These are phyloP conservation scores for Ceratocystiopsis minuta DNA, from an alignment of 2,329 filamentous ascomycete species.

Conservation along the genomic window DNA sequence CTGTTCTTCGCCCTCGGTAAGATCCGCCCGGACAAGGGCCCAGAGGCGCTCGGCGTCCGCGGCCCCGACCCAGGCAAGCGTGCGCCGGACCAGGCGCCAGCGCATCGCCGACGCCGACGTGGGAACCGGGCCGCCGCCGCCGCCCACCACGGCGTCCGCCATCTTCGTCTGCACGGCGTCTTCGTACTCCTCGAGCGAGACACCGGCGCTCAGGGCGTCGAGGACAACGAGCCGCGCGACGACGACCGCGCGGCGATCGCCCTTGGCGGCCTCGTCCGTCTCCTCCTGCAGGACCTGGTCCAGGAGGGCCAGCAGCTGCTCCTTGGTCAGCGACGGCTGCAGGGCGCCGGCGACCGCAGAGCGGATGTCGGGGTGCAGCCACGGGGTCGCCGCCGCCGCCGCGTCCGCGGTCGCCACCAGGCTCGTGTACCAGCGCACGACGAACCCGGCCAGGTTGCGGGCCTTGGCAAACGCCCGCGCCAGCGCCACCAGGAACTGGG, in stretches of 20 bases:
- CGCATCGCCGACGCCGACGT: slow-evolving; percentile 1
- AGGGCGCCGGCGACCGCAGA: slow-evolving; percentile 14
- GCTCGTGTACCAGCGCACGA: slow-evolving; percentile 23
- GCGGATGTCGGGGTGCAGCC: slow-evolving; percentile 13
- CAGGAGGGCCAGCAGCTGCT: slow-evolving; percentile 25
- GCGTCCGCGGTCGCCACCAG: slow-evolving; percentile 18
- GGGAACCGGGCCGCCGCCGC: background rate
- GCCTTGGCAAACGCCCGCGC: slow-evolving; percentile 25
- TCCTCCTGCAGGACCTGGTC: slow-evolving; percentile 18
- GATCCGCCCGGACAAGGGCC: slow-evolving; percentile 2
- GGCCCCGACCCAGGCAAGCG: slow-evolving; percentile 12
- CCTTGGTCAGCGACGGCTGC: slow-evolving; percentile 25
- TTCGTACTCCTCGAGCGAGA: slow-evolving; percentile 23
- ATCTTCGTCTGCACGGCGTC: slow-evolving; percentile 23
- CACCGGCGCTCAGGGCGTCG: slow-evolving; percentile 23
- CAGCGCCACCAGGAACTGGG: slow-evolving; percentile 22
- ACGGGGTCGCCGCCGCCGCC: slow-evolving; percentile 7
- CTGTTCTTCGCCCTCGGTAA: too few species aligned
- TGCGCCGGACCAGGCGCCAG: slow-evolving; percentile 13
- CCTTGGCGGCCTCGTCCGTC: too few species aligned
- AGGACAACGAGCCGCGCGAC: slow-evolving; percentile 23
- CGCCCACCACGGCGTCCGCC: slow-evolving; percentile 16
- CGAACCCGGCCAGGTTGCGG: slow-evolving; percentile 26
- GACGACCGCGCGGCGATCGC: slow-evolving; percentile 3
- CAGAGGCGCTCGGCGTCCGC: slow-evolving; percentile 13